Evolutionary conservation across 176 grass and related monocot genomes (phyloP), one percentile per base, ranked within the genome.

Genomic region (Aegilops tauschii): DNA sequence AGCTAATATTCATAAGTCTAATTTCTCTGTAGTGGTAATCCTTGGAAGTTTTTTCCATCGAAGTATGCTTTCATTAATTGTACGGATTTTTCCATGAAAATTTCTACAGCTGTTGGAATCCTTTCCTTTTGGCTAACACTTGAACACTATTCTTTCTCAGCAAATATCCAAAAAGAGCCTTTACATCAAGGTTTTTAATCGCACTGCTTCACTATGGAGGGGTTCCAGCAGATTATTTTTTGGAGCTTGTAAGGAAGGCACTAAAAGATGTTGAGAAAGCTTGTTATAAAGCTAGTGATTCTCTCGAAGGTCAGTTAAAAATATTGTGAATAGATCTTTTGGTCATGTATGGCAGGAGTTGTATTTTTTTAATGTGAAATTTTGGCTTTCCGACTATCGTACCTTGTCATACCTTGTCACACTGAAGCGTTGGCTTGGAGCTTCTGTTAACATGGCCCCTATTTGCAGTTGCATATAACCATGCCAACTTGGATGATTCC

Each of bases 401-500:
- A 79, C 17, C 17, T 36, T 11, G 34, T 70, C 17, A 70, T 64
- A 63, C 16, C 16, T 34, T 11, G 32, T 70, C 17, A 70, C 1
- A 21, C 4, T 39, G 9, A 12, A 39, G 34, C 34, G 0, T 1
- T 72, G 18, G 11, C 31, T 69, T 69, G 44, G 4, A 13, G 32
- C 31, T 82, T 34, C 32, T 76, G 14, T 83, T 74, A 6, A 23
- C 59, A 39, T 36, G 28, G 11, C 83, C 36, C 36, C 3, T 69
- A 5, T 65, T 85, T 87, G 28, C 80, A 95, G 93, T 91, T 87
- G 83, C 91, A 84, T 80, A 73, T 61, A 72, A 45, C 11, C 65
- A 91, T 89, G 76, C 49, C 36, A 63, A 87, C 75, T 65, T 95
- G 78, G 93, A 95, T 68, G 91, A 95, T 82, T 82, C 54, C 12